Conservation (phyloP, 306 rosid genomes). For the Cucurbita argyrosperma region DNA sequence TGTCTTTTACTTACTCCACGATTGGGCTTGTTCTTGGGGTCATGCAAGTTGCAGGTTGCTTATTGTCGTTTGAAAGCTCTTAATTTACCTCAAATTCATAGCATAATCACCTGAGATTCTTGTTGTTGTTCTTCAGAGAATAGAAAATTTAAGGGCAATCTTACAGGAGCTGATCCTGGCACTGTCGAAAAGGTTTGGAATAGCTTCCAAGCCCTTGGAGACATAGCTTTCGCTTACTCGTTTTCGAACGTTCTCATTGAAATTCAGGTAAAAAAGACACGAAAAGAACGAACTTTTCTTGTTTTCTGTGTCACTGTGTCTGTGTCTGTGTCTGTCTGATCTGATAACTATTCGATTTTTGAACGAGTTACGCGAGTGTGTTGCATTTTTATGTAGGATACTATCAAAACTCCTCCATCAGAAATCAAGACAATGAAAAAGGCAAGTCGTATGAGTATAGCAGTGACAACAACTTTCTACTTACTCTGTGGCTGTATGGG, state of each 20-base stretch:
- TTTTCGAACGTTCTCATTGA: slow-evolving; percentile 25
- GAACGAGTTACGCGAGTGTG: no score
- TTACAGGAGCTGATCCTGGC: slow-evolving; percentile 17
- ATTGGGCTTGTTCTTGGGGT: slow-evolving; percentile 50
- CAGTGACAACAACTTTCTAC: slow-evolving; percentile 54
- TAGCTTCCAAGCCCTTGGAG: slow-evolving; percentile 30
- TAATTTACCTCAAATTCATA: background rate
- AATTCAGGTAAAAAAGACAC: slow-evolving; percentile 11
- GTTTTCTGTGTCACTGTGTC: no score
- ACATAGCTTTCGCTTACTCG: slow-evolving; percentile 30
- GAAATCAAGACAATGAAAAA: slow-evolving; percentile 79
- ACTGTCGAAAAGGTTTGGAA: slow-evolving; percentile 21
- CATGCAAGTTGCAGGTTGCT: slow-evolving; percentile 12
- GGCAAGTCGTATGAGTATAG: slow-evolving; percentile 36
- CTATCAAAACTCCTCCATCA: slow-evolving; percentile 65
- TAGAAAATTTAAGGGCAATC: slow-evolving; percentile 16
- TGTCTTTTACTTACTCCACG: slow-evolving; percentile 58
- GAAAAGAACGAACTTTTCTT: no score
- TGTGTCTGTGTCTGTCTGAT: no score
- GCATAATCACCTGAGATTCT: background rate
- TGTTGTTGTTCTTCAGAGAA: background rate
- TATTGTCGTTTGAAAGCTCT: background rate
- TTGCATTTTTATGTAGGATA: slow-evolving; percentile 27
- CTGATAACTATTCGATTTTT: background rate
- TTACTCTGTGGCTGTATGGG: slow-evolving; percentile 71